Percentiles rank a stretch among this genome's conserved stretches.
Conservation (phyloP, 2,329 filamentous ascomycete species). For the Plectosphaerella plurivora region DNA sequence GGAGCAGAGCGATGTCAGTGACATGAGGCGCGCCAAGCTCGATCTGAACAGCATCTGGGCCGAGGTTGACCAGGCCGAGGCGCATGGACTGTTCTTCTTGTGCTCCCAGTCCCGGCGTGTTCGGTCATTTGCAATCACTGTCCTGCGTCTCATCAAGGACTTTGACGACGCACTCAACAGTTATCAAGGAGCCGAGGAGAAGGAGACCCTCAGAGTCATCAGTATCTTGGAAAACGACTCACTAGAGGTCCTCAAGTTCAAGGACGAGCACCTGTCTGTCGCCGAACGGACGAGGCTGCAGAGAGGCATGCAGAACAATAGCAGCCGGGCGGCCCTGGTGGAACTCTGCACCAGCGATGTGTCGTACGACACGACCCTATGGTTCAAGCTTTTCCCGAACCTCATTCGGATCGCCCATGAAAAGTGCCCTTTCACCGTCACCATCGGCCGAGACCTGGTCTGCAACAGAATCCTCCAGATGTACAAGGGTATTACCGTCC, state of each 20-base stretch:
- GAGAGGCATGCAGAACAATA: slow-evolving; percentile 79
- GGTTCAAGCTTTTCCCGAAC: slow-evolving; percentile 98
- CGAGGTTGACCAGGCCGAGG: slow-evolving; percentile 94
- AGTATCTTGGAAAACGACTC: slow-evolving; percentile 89
- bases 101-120: slow-evolving; percentile 93
- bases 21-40: slow-evolving; percentile 70
- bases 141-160: slow-evolving; percentile 85
- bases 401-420: slow-evolving; percentile 87
- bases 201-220: slow-evolving; percentile 72
- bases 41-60: slow-evolving; percentile 86
- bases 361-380: slow-evolving; percentile 89
- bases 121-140: slow-evolving; percentile 84
- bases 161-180: slow-evolving; percentile 88
- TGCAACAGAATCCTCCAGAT: slow-evolving; percentile 91
- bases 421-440: slow-evolving; percentile 85
- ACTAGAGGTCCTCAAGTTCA: slow-evolving; percentile 82
- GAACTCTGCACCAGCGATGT: slow-evolving; percentile 95
- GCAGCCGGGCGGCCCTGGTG: slow-evolving; percentile 79
- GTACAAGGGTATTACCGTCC: slow-evolving; percentile 74
- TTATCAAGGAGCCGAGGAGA: slow-evolving; percentile 41
- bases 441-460: slow-evolving; percentile 84
- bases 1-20: slow-evolving; percentile 62
- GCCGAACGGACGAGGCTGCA: slow-evolving; percentile 91
- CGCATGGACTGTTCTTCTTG: slow-evolving; percentile 92
- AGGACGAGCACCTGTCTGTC: slow-evolving; percentile 85